Base-by-base conservation (phyloP, 1,284 basidiomycete genomes). In the Veloporphyrellus conicus region DNA sequence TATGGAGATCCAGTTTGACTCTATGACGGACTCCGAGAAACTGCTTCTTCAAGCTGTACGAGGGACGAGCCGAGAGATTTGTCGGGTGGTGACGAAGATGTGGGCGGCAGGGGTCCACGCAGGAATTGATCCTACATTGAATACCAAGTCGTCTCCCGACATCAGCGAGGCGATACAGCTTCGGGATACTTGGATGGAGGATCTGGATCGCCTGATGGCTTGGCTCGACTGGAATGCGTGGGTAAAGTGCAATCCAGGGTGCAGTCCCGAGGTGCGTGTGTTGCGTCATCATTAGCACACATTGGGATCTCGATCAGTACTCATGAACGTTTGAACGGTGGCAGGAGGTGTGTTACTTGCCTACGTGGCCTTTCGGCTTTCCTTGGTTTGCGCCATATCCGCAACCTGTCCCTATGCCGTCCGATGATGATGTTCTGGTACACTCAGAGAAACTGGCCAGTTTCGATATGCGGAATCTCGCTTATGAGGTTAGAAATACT, bases 151-250 rank as follows among this genome's bases (percentile, higher is more conserved):
- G 8, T 25, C 23, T 8, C 23, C 23, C 23, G 23, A 25, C 5
- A 8, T 25, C 23, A 25, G 5, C 8, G 23, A 25, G 8, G 23
- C 8, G 8, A 8, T 8, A 5, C 23, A 25, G 23, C 23, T 25
- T 25, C 23, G 23, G 23, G 8, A 8, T 25, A 25, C 23, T 25
- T 25, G 23, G 23, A 25, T 8, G 8, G 23, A 25, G 23, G 23
- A 25, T 8, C 8, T 25, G 23, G 23, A 25, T 5, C 23, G 8
- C 23, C 8, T 25, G 23, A 25, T 25, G 23, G 8, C 9, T 16
- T 74, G 72, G 72, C 58, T 74, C 0, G 73, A 71, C 41, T 73
- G 72, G 73, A 62, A 50, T n/a, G 50, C 61, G 2, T 73, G 73
- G 70, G 48, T 70, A 1, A 65, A 57, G 37, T 74, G 73, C 28